These are phyloP conservation scores for Leptomonas pyrrhocoris DNA, from an alignment of 208 protist species.

Conservation along the genomic window DNA sequence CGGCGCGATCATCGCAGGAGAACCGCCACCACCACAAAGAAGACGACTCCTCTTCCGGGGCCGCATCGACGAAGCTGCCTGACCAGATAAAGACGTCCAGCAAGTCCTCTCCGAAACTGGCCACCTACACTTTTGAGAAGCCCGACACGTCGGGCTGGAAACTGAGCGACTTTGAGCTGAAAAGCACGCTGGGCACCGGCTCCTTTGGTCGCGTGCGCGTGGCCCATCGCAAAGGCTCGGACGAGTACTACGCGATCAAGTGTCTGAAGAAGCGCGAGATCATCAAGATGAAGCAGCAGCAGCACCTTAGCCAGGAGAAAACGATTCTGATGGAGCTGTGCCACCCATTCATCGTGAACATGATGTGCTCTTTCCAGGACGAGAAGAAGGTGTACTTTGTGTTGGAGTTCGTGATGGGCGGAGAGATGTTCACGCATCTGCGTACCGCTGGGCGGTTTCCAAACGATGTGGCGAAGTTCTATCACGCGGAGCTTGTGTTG, in stretches of 20 bases:
- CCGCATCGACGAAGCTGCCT: slow-evolving; percentile 6
- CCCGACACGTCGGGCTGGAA: slow-evolving; percentile 71
- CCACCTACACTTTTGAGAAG: slow-evolving; percentile 41
- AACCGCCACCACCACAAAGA: slow-evolving; percentile 12
- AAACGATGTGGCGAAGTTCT: slow-evolving; percentile 93
- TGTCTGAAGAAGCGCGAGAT: slow-evolving; percentile 92
- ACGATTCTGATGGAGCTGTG: slow-evolving; percentile 92
- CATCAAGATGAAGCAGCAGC: slow-evolving; percentile 90
- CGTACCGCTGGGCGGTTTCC: slow-evolving; percentile 90
- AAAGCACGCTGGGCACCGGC: slow-evolving; percentile 91
- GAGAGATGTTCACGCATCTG: slow-evolving; percentile 93
- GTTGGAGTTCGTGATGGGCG: slow-evolving; percentile 94
- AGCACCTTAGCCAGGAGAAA: slow-evolving; percentile 94
- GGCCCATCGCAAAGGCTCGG: slow-evolving; percentile 82
- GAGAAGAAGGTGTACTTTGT: slow-evolving; percentile 93
- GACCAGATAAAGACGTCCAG: slow-evolving; percentile 3
- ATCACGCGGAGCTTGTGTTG: slow-evolving; percentile 89
- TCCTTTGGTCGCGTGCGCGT: slow-evolving; percentile 95
- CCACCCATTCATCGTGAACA: slow-evolving; percentile 95
- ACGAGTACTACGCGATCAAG: slow-evolving; percentile 89
- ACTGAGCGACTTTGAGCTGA: slow-evolving; percentile 88
- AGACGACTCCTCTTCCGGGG: slow-evolving; percentile 3
- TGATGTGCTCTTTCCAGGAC: slow-evolving; percentile 96
- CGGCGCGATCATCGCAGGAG: not conserved
- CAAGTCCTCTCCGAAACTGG: slow-evolving; percentile 11